These are phyloP conservation scores for Paramecium caudatum DNA, from an alignment of 73 alveolate genomes.

Conservation along the genomic window DNA sequence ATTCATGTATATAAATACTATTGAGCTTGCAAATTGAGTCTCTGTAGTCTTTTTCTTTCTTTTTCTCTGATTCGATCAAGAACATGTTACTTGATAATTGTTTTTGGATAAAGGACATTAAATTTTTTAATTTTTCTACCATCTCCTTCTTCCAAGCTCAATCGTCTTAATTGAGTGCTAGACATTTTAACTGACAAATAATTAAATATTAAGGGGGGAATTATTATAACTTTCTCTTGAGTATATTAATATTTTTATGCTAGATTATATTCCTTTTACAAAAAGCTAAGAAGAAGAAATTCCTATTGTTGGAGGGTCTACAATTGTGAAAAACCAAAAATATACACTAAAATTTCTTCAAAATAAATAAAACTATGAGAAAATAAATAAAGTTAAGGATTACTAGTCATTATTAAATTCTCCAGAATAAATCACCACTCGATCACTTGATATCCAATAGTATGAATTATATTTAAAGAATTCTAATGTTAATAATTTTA, in stretches of 20 bases:
- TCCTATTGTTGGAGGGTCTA: not conserved
- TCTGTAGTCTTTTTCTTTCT: slow-evolving; percentile 19
- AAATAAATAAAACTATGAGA: slow-evolving; percentile 42
- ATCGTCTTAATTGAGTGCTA: slow-evolving; percentile 44
- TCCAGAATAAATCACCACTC: slow-evolving; percentile 15
- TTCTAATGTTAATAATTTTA: too few species aligned
- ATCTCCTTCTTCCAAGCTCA: slow-evolving; percentile 17
- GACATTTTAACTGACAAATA: slow-evolving; percentile 58
- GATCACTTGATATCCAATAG: slow-evolving; percentile 5
- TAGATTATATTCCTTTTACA: slow-evolving; percentile 43
- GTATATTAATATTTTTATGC: not conserved
- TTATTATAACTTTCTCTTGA: not conserved
- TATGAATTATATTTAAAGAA: slow-evolving; percentile 19
- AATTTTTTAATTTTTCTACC: slow-evolving; percentile 62
- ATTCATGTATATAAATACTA: not conserved
- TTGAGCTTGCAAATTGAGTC: not conserved
- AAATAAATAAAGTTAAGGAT: slow-evolving; percentile 39
- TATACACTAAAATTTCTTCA: slow-evolving; percentile 39
- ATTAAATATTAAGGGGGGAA: too few species aligned
- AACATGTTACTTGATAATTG: slow-evolving; percentile 1
- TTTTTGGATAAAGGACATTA: slow-evolving; percentile 62
- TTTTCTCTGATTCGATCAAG: slow-evolving; percentile 1
- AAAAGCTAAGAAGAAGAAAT: not conserved
- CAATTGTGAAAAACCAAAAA: slow-evolving; percentile 24
- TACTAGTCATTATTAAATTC: slow-evolving; percentile 31